These are phyloP conservation scores for Sclerotinia glacialis DNA, from an alignment of 2,329 filamentous ascomycete species.

Conservation along the genomic window DNA sequence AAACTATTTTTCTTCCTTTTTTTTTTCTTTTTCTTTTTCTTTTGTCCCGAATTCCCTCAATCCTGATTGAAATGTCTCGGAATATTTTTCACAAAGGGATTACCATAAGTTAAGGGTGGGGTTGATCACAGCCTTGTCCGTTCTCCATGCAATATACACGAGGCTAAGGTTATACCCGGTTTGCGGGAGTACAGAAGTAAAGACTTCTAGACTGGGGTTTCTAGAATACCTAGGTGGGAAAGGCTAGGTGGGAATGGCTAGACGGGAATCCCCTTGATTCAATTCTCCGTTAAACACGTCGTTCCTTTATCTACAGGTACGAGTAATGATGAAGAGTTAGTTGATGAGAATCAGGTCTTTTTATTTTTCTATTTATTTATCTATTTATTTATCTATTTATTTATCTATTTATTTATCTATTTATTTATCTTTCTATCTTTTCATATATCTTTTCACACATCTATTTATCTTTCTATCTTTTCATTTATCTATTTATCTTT, in stretches of 20 bases:
- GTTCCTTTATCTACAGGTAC: neutral
- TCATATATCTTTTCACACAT: no score
- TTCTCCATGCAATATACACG: neutral
- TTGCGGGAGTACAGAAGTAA: neutral
- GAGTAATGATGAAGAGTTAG: no score
- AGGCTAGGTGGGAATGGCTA: neutral
- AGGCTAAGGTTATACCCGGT: conserved; percentile 4
- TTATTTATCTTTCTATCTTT: neutral
- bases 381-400: neutral
- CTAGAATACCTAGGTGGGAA: neutral
- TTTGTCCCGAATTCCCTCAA: neutral
- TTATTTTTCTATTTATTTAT: neutral
- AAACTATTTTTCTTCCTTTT: neutral
- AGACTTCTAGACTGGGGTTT: neutral
- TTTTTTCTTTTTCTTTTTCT: no score
- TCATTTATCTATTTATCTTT: neutral
- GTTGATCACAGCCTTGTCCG: neutral
- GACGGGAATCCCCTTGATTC: no score
- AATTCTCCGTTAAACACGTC: neutral
- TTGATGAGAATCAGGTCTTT: no score
- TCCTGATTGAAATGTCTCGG: neutral
- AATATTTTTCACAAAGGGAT: neutral
- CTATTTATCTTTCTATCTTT: neutral
- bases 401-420: neutral
- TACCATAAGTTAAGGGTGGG: neutral